Evolutionary conservation across 257 asterid genomes (phyloP).

Genomic region (Solanum bulbocastanum): DNA sequence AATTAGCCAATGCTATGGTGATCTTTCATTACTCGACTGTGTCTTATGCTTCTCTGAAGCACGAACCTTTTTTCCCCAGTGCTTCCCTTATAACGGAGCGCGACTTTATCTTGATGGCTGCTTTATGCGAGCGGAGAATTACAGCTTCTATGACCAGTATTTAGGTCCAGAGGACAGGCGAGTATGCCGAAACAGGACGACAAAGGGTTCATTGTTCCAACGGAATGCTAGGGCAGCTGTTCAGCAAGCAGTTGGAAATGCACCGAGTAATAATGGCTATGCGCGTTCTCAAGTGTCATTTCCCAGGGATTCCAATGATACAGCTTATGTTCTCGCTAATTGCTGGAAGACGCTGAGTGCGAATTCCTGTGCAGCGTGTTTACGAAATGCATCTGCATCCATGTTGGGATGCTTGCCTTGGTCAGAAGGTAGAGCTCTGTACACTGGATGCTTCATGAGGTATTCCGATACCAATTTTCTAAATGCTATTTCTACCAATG

Average conservation of each 20-base stretch:
- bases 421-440: constrained; percentile 50
- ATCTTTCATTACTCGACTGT: constrained; percentile 14
- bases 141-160: constrained; percentile 8
- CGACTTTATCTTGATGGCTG: constrained; percentile 19
- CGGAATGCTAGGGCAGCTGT: constrained; percentile 27
- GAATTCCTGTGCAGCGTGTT: constrained; percentile 38
- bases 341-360: constrained; percentile 51
- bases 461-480: constrained; percentile 55
- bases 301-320: constrained; percentile 7
- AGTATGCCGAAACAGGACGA: constrained; percentile 52
- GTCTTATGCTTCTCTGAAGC: constrained; percentile 10
- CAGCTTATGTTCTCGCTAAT: constrained; percentile 46
- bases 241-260: constrained; percentile 26
- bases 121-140: constrained; percentile 10
- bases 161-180: constrained; percentile 28
- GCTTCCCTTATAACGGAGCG: neutral
- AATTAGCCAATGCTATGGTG: constrained; percentile 19
- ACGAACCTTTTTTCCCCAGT: neutral
- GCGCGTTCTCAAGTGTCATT: constrained; percentile 23
- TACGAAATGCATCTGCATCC: constrained; percentile 40
- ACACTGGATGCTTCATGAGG: constrained; percentile 60
- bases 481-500: constrained; percentile 19
- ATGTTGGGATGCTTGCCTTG: constrained; percentile 44
- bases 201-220: constrained; percentile 15
- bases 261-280: constrained; percentile 32